These are phyloP conservation scores for Starmerella scarabaei DNA, from an alignment of 805 yeast genomes.

Conservation along the genomic window DNA sequence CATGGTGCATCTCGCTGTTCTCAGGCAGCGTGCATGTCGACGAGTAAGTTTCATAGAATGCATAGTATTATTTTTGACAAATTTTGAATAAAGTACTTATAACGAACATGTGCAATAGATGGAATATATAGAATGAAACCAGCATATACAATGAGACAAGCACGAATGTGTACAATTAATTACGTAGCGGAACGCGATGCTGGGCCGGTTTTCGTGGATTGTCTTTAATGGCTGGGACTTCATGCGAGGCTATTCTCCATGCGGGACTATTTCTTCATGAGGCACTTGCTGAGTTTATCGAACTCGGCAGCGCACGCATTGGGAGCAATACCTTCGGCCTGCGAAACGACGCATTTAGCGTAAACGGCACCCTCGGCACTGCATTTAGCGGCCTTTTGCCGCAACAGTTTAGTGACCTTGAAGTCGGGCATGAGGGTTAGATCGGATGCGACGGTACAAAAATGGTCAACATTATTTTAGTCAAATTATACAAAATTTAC, in stretches of 20 bases:
- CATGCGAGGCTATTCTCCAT: not conserved
- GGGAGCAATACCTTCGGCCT: conserved; percentile 17
- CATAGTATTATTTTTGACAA: not conserved
- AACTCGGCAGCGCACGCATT: conserved; percentile 20
- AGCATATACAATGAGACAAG: too few species aligned
- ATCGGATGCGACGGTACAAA: not conserved
- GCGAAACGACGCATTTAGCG: conserved; percentile 19
- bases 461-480: not conserved
- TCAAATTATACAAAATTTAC: not conserved
- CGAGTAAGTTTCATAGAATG: not conserved
- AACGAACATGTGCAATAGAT: too few species aligned
- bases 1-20: conserved; percentile 19
- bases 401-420: conserved; percentile 13
- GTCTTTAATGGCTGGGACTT: too few species aligned
- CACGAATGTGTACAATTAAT: too few species aligned
- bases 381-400: conserved; percentile 17
- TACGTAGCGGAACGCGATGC: too few species aligned
- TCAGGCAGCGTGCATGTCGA: conserved; percentile 20
- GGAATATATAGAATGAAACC: too few species aligned
- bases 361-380: conserved; percentile 15
- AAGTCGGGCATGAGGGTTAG: conserved; percentile 4
- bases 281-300: conserved; percentile 14
- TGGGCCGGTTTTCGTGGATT: too few species aligned
- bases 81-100: not conserved
- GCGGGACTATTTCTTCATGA: conserved; percentile 5